These are phyloP conservation scores for Hirsutella rhossiliensis DNA, from an alignment of 2,329 filamentous ascomycete genomes.

Conservation along the genomic window DNA sequence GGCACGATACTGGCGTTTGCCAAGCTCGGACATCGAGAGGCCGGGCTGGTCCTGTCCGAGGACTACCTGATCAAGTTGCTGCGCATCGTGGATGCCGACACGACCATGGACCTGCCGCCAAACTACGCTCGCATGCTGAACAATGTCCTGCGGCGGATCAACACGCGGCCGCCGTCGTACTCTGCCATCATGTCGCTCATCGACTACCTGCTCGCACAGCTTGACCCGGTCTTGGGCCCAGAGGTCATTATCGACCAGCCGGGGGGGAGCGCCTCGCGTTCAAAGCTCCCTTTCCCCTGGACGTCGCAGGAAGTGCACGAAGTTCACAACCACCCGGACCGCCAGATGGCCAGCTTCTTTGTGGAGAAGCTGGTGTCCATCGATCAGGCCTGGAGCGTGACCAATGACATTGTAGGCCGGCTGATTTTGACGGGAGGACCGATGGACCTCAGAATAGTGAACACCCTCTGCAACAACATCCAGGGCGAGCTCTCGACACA, in stretches of 20 bases:
- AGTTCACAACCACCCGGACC: slow-evolving; percentile 26
- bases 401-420: slow-evolving; percentile 42
- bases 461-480: slow-evolving; percentile 41
- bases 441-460: slow-evolving; percentile 39
- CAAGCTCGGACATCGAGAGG: slow-evolving; percentile 45
- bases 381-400: slow-evolving; percentile 40
- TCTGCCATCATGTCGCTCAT: slow-evolving; percentile 38
- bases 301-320: slow-evolving; percentile 32
- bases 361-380: slow-evolving; percentile 54
- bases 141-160: slow-evolving; percentile 36
- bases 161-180: slow-evolving; percentile 40
- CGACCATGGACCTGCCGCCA: slow-evolving; percentile 32
- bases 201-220: slow-evolving; percentile 28
- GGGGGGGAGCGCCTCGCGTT: slow-evolving; percentile 24
- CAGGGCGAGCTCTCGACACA: slow-evolving; percentile 28
- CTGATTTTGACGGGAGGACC: slow-evolving; percentile 40
- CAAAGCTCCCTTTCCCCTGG: slow-evolving; percentile 28
- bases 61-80: slow-evolving; percentile 48
- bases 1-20: slow-evolving; percentile 57
- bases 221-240: slow-evolving; percentile 25
- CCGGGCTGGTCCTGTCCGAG: slow-evolving; percentile 44
- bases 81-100: slow-evolving; percentile 49
- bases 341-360: slow-evolving; percentile 34
- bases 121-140: slow-evolving; percentile 45
- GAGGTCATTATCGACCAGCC: slow-evolving; percentile 25